phyloP scores from a whole-genome alignment of 106 monocot genomes.

The Acorus calamus region DNA sequence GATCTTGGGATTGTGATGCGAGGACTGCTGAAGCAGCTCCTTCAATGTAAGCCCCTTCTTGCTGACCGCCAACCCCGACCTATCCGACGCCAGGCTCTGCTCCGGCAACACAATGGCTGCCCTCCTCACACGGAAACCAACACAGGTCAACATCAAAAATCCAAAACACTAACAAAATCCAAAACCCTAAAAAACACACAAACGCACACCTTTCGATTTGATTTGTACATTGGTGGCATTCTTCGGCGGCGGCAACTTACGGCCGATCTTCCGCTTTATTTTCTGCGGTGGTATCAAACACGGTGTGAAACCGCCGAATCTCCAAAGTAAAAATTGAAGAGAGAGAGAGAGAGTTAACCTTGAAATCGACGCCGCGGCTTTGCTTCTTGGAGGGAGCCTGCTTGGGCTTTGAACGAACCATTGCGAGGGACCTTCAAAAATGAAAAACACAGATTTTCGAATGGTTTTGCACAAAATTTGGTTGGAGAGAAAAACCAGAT shows the following conservation, averaged over 20 bases:
- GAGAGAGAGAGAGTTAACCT: conserved; percentile 15
- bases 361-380: conserved; percentile 48
- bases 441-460: no score
- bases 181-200: neutral
- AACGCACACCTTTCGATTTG: conserved; percentile 62
- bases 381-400: conserved; percentile 32
- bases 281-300: conserved; percentile 35
- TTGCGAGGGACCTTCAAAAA: neutral
- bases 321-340: neutral
- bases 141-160: neutral
- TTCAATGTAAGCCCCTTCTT: conserved; percentile 74
- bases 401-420: conserved; percentile 35
- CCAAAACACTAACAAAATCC: neutral
- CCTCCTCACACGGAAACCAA: neutral
- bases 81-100: conserved; percentile 70
- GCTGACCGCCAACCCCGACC: conserved; percentile 59
- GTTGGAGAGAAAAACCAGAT: no score
- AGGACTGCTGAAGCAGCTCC: conserved; percentile 85
- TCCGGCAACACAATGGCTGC: conserved; percentile 84
- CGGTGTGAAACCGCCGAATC: neutral
- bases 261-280: conserved; percentile 68
- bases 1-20: conserved; percentile 78
- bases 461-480: no score
- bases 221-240: conserved; percentile 66
- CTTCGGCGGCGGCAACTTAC: conserved; percentile 79